Evolutionary conservation across 2,329 filamentous ascomycete species (phyloP), one percentile per base, ranked within the genome.

Genomic region (Aureobasidium sp.): DNA sequence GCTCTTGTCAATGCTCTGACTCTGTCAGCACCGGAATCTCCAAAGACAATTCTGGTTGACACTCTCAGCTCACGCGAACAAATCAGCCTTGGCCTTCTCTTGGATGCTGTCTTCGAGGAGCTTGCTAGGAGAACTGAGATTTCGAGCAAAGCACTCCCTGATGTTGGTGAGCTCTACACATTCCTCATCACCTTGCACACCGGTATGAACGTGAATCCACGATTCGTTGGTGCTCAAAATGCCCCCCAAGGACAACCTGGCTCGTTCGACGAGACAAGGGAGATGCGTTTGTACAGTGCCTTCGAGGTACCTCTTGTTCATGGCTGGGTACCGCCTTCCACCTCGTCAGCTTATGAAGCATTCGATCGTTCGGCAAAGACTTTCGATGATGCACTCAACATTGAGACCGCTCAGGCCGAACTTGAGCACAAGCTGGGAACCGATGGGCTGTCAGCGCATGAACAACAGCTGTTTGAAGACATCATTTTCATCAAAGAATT

Each of bases 191-290:
- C 90, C 48, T 78, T 99, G 2, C 91, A 97, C 68, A 97, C 92
- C 0, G 94, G 94, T 40, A 96, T 99, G 90, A 99, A 97, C 69
- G 93, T 97, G 62, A 99, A 99, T 66, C 94, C 94, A 2, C 85
- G 89, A 22, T 94, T 96, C 66, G 81, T 95, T 8, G 82, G 90
- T 1, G 81, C 78, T 8, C 77, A 81, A 15, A 73, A 78, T 22
- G 70, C 77, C 33, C 74, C 68, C 60, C 29, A 52, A 35, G 78
- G 19, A 66, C 71, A 74, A 35, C 75, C 80, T n/a, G 93, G 93
- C 0, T 88, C 85, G 0, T 99, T 99, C 70, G 90, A 96, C 69
- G 82, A 90, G 60, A 97, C 93, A 0, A 80, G 81, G 44, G 93
- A 97, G 71, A 93, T 97, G 85, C 82, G 82, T n/a, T 79, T 97